Base-by-base conservation (phyloP, 106 monocot genomes). In the Agapanthus africanus region DNA sequence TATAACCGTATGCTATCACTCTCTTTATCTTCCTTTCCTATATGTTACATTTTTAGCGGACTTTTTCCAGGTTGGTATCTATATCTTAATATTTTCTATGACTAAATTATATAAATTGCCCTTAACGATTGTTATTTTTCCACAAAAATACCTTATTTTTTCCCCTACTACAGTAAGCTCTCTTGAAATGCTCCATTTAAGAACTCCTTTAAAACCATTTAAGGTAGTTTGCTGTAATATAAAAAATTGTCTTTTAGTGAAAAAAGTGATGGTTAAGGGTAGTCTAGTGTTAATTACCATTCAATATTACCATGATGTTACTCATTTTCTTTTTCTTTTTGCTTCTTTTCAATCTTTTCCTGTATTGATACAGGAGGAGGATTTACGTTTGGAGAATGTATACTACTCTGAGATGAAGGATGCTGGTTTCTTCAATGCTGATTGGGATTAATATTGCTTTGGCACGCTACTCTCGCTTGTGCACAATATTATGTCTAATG, bases 401-500 rank as follows among this genome's bases (percentile, higher is more conserved):
- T 95, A 95, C 65, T 95, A 95, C 73, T 86, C 95, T 0, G 95
- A 95, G 77, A 95, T 95, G 95, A 95, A 91, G 70, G 95, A 95
- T 84, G 91, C 91, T 25, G 95, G 95, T 49, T 95, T 95, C 75
- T 95, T 95, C 52, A 91, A 95, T 70, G 83, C 83, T 65, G 95
- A 95, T 69, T 95, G 91, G 95, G 95, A 95, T 11, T 95, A 77
- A 76, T 10, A 21, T 56, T 18, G n/a, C n/a, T n/a, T n/a, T n/a
- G n/a, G n/a, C n/a, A n/a, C n/a, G n/a, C n/a, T n/a, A n/a, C n/a
- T n/a, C n/a, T n/a, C n/a, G n/a, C n/a, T n/a, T n/a, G n/a, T n/a
- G n/a, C n/a, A n/a, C n/a, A n/a, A n/a, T n/a, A n/a, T n/a, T n/a
- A n/a, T n/a, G n/a, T n/a, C n/a, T n/a, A n/a, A n/a, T n/a, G n/a